A percentile compares a stretch with the other conserved stretches of the same genome.
Evolutionary conservation across 495 filamentous ascomycete species (phyloP).

Genomic region (Xylaria scruposa): DNA sequence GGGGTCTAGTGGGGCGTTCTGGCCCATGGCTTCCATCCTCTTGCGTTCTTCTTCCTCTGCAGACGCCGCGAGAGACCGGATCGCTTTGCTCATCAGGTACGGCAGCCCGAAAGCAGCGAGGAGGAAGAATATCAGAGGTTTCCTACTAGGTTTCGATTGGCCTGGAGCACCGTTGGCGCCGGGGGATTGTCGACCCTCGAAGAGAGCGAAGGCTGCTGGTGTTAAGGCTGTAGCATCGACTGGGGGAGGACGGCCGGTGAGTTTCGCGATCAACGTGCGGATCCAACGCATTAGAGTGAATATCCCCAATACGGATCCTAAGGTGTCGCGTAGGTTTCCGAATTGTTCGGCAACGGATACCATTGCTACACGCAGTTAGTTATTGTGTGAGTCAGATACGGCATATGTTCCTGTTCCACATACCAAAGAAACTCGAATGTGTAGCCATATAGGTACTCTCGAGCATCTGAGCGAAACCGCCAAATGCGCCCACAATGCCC

Average conservation of each 20-base stretch:
- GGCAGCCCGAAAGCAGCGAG: slow-evolving; percentile 93
- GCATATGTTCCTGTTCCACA: slow-evolving; percentile 39
- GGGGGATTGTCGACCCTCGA: slow-evolving; percentile 66
- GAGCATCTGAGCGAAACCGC: slow-evolving; percentile 98
- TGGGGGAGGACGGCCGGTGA: slow-evolving; percentile 92
- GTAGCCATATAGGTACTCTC: slow-evolving; percentile 99
- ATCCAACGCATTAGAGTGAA: slow-evolving; percentile 96
- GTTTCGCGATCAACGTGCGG: slow-evolving; percentile 84
- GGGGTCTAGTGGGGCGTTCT: slow-evolving; percentile 71
- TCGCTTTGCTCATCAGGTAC: slow-evolving; percentile 94
- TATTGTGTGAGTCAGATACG: neutral
- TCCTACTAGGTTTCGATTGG: slow-evolving; percentile 79
- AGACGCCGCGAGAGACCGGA: slow-evolving; percentile 79
- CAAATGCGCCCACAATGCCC: slow-evolving; percentile 96
- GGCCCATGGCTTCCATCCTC: slow-evolving; percentile 58
- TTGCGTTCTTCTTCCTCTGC: slow-evolving; percentile 79
- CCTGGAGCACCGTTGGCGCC: slow-evolving; percentile 53
- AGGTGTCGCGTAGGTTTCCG: slow-evolving; percentile 87
- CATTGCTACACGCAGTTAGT: slow-evolving; percentile 74
- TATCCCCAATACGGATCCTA: slow-evolving; percentile 93
- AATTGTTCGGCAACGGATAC: slow-evolving; percentile 98
- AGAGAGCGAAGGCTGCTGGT: slow-evolving; percentile 85
- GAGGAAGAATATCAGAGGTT: slow-evolving; percentile 95
- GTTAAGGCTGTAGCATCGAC: slow-evolving; percentile 86
- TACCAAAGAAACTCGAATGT: slow-evolving; percentile 98